Percentiles rank a stretch among this genome's conserved stretches.
phyloP scores from a whole-genome alignment of 257 asterid species.

The Plantago ovata region DNA sequence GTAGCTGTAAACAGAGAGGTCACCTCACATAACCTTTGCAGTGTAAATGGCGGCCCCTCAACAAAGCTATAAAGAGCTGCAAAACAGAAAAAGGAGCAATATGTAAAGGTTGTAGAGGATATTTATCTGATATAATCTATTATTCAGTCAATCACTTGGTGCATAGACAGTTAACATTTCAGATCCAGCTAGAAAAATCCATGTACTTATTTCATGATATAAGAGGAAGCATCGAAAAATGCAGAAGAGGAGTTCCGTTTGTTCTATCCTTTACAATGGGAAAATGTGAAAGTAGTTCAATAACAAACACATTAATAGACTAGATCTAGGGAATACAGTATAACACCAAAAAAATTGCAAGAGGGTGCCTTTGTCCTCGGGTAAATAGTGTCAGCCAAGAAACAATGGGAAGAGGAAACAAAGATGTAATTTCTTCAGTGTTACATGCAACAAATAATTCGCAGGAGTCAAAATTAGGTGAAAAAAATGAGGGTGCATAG shows the following conservation, averaged over 20 bases:
- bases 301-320: no score
- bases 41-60: conserved; percentile 95
- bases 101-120: conserved; percentile 9
- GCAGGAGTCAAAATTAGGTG: conserved; percentile 17
- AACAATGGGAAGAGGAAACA: no score
- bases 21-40: conserved; percentile 98
- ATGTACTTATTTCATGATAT: conserved; percentile 7
- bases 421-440: no score
- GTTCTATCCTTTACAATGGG: no score
- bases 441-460: not conserved
- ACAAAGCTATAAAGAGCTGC: conserved; percentile 83
- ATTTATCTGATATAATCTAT: not conserved
- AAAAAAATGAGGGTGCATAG: conserved; percentile 26
- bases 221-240: not conserved
- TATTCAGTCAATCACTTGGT: not conserved
- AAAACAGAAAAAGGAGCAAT: conserved; percentile 19
- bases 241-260: not conserved
- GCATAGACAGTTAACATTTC: conserved; percentile 2
- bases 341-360: no score
- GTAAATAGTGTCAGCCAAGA: no score
- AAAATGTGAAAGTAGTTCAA: not conserved
- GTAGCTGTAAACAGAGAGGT: not conserved
- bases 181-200: conserved; percentile 3
- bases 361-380: no score
- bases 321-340: no score